These are phyloP conservation scores for Trifolium repens DNA, from an alignment of 306 rosid genomes.

Conservation along the genomic window DNA sequence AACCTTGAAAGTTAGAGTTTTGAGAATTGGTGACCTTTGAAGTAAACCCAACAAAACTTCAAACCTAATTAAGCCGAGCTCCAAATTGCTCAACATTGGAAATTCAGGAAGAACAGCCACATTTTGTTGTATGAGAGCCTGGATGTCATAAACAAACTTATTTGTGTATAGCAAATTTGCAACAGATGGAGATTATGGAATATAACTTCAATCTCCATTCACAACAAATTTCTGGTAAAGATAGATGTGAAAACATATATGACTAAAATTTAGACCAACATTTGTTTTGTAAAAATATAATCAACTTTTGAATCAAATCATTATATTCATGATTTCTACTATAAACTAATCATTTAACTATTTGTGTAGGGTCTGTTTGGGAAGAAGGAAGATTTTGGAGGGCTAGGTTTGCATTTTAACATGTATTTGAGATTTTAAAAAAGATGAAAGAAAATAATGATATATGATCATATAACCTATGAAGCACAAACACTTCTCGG, in stretches of 20 bases:
- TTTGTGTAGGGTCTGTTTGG: not conserved
- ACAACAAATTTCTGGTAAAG: not conserved
- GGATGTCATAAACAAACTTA: not conserved
- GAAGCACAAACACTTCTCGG: too few relatives aligned
- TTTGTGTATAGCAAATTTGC: not conserved
- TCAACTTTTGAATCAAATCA: too few relatives aligned
- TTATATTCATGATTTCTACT: too few relatives aligned
- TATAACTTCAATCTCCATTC: not conserved
- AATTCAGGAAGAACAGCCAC: conserved; percentile 5
- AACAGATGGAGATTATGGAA: not conserved
- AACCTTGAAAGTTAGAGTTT: conserved; percentile 23
- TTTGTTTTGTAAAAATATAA: too few relatives aligned
- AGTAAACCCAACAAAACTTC: conserved; percentile 32
- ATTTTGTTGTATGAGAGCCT: not conserved
- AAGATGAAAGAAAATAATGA: too few relatives aligned
- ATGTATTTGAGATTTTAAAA: too few relatives aligned
- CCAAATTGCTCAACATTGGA: conserved; percentile 16
- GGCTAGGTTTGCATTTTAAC: too few relatives aligned
- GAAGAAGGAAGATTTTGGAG: too few relatives aligned
- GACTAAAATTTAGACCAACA: too few relatives aligned
- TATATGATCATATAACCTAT: too few relatives aligned
- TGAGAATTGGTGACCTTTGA: conserved; percentile 23
- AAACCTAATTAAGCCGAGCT: not conserved
- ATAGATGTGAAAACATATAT: too few relatives aligned
- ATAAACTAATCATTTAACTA: too few relatives aligned